A percentile compares a stretch with the other conserved stretches of the same genome.
Evolutionary conservation across 2,329 filamentous ascomycete species (phyloP).

Genomic region (Chrysosporium keratinophilum): DNA sequence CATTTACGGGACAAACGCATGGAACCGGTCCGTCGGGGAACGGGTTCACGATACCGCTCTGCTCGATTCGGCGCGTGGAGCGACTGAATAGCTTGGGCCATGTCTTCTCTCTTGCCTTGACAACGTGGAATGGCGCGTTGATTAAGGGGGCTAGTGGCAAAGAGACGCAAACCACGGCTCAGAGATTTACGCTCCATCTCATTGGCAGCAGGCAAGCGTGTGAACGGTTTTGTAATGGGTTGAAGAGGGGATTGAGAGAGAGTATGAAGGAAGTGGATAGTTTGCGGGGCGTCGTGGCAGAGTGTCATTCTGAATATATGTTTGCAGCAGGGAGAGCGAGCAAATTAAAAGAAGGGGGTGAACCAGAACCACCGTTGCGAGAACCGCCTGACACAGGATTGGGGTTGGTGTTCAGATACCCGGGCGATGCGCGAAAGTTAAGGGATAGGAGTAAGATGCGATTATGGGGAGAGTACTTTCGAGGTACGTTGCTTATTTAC

Average conservation of each 20-base stretch:
- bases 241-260: constrained; percentile 80
- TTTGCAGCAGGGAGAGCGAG: constrained; percentile 39
- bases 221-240: constrained; percentile 88
- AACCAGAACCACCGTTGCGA: constrained; percentile 33
- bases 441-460: constrained; percentile 95
- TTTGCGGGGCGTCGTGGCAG: constrained; percentile 65
- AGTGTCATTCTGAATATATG: constrained; percentile 86
- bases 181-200: constrained; percentile 84
- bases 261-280: constrained; percentile 81
- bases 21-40: constrained; percentile 87
- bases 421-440: constrained; percentile 86
- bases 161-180: constrained; percentile 47
- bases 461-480: constrained; percentile 90
- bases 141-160: constrained; percentile 41
- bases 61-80: constrained; percentile 83
- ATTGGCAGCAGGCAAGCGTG: constrained; percentile 80
- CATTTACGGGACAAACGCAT: constrained; percentile 86
- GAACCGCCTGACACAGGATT: constrained; percentile 82
- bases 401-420: constrained; percentile 86
- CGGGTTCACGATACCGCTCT: constrained; percentile 89
- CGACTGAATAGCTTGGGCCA: constrained; percentile 86
- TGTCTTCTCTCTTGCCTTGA: constrained; percentile 84
- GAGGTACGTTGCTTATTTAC: constrained; percentile 32
- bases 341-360: constrained; percentile 41
- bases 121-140: constrained; percentile 72